These are phyloP conservation scores for Helotiales sp. DNA, from an alignment of 2,329 filamentous ascomycete species.

Conservation along the genomic window DNA sequence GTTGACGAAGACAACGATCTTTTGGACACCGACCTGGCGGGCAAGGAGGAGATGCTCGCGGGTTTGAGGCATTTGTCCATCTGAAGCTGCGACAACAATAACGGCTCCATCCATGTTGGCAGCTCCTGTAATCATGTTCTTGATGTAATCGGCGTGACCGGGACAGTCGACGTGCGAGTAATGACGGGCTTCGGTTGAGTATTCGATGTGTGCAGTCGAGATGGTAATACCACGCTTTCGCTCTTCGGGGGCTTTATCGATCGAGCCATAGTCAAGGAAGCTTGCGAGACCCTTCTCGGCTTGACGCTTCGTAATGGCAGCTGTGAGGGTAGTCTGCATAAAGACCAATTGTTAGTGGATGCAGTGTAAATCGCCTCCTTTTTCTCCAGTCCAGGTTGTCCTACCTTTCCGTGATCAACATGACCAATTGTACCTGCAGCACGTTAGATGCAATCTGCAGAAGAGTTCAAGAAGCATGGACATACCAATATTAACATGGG, in stretches of 20 bases:
- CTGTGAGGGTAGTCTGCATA: constrained; percentile 89
- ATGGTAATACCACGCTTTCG: constrained; percentile 99
- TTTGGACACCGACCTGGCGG: constrained; percentile 97
- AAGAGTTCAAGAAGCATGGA: constrained; percentile 10
- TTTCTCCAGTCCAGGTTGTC: constrained; percentile 6
- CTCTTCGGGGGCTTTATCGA: constrained; percentile 99
- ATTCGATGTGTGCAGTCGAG: constrained; percentile 97
- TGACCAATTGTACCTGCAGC: constrained; percentile 88
- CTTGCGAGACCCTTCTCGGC: constrained; percentile 90
- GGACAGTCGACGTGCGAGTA: constrained; percentile 99
- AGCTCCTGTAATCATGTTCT: constrained; percentile 99
- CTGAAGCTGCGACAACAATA: constrained; percentile 96
- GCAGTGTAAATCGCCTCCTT: constrained; percentile 19
- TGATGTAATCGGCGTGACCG: constrained; percentile 99
- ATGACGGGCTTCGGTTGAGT: constrained; percentile 90
- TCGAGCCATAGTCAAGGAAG: constrained; percentile 96
- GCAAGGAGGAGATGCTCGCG: constrained; percentile 97
- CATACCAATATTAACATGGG: constrained; percentile 96
- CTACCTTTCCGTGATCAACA: constrained; percentile 99
- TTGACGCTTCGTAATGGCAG: constrained; percentile 98
- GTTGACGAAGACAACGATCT: constrained; percentile 99
- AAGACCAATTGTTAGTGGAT: constrained; percentile 29
- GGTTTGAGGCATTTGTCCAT: constrained; percentile 99
- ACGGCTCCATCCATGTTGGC: constrained; percentile 99
- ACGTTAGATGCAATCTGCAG: constrained; percentile 18